A percentile compares a stretch with the other conserved stretches of the same genome.
Conservation (phyloP, 768 basidiomycete genomes). For the Suillus placidus region DNA sequence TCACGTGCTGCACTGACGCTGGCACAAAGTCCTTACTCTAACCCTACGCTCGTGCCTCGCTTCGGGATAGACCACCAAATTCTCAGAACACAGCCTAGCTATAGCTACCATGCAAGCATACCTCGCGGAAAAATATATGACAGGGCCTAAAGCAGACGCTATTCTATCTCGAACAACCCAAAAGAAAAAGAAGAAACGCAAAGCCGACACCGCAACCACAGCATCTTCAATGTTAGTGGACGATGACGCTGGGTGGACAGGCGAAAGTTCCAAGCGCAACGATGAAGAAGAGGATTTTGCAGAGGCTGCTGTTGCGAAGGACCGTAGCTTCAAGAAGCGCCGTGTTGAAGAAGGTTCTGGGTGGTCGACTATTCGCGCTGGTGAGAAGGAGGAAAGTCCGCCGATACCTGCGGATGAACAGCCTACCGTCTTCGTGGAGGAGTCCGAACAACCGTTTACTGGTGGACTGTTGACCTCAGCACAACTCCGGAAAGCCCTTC, state of each 20-base stretch:
- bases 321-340: slow-evolving; percentile 81
- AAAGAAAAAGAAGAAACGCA: slow-evolving; percentile 74
- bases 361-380: slow-evolving; percentile 71
- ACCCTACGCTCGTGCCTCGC: too few species aligned
- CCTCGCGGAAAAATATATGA: slow-evolving; percentile 92
- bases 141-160: slow-evolving; percentile 93
- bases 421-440: slow-evolving; percentile 60
- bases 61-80: too few species aligned
- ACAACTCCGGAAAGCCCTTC: slow-evolving; percentile 68
- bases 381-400: slow-evolving; percentile 48
- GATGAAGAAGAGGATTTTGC: slow-evolving; percentile 58
- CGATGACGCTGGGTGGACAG: slow-evolving; percentile 74
- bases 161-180: slow-evolving; percentile 71
- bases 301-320: slow-evolving; percentile 71
- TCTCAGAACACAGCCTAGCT: background rate
- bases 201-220: slow-evolving; percentile 38
- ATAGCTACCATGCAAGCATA: slow-evolving; percentile 66
- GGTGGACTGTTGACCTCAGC: slow-evolving; percentile 82
- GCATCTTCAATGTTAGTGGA: slow-evolving; percentile 51
- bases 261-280: slow-evolving; percentile 46
- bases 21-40: too few species aligned
- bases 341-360: slow-evolving; percentile 55
- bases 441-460: slow-evolving; percentile 45
- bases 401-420: slow-evolving; percentile 67
- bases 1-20: too few species aligned